Conservation (phyloP, 805 yeast species). For the Suhomyces sp. region DNA sequence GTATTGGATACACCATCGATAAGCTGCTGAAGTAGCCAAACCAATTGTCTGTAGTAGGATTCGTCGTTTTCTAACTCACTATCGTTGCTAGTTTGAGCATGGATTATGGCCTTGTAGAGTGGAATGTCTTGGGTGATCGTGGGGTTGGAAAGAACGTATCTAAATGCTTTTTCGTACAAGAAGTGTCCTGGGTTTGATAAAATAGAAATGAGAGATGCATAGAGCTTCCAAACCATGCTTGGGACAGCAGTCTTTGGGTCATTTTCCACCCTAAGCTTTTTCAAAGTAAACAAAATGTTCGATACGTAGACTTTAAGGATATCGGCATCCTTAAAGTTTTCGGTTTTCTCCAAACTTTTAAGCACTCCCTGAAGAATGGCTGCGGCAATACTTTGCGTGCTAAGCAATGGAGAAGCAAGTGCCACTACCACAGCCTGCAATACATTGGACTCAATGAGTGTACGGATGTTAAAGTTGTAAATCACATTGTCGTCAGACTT, state of each 20-base stretch:
- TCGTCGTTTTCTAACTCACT: constrained; percentile 40
- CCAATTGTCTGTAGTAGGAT: constrained; percentile 53
- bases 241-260: constrained; percentile 24
- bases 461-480: constrained; percentile 49
- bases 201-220: constrained; percentile 56
- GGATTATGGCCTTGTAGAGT: constrained; percentile 38
- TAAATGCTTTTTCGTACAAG: constrained; percentile 66
- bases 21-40: constrained; percentile 62
- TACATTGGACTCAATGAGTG: constrained; percentile 54
- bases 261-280: not conserved
- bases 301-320: constrained; percentile 54
- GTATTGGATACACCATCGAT: constrained; percentile 43
- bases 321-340: constrained; percentile 52
- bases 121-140: constrained; percentile 45
- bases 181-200: constrained; percentile 68
- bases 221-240: constrained; percentile 51
- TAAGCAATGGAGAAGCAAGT: constrained; percentile 34
- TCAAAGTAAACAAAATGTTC: constrained; percentile 40
- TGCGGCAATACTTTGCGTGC: constrained; percentile 35
- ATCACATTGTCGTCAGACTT: constrained; percentile 18
- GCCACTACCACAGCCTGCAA: constrained; percentile 50
- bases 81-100: constrained; percentile 19
- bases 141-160: constrained; percentile 63
- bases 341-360: constrained; percentile 35
- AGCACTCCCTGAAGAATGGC: constrained; percentile 46